Evolutionary conservation across 2,329 filamentous ascomycete species (phyloP).

Genomic region (Nemania abortiva): DNA sequence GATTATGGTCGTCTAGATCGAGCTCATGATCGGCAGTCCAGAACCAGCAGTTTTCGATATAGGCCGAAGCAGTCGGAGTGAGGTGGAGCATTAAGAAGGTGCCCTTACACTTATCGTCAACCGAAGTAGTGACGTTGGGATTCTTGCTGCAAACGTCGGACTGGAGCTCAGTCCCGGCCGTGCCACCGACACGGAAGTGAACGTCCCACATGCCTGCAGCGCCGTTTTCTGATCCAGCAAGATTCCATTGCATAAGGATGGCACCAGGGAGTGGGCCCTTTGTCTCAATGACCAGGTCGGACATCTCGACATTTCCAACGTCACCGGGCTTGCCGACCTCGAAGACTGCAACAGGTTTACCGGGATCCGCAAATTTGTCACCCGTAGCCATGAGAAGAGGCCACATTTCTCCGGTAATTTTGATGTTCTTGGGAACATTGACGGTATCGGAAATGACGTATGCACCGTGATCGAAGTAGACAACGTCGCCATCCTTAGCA

Average conservation of each 20-base stretch:
- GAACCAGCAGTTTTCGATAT: constrained; percentile 91
- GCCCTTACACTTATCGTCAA: constrained; percentile 77
- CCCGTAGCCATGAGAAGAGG: constrained; percentile 88
- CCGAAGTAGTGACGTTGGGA: constrained; percentile 69
- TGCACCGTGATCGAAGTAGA: constrained; percentile 81
- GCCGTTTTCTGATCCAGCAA: constrained; percentile 75
- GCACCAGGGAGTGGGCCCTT: constrained; percentile 86
- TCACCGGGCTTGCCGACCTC: constrained; percentile 85
- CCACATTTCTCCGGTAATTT: constrained; percentile 93
- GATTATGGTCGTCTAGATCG: constrained; percentile 77
- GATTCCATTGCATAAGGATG: constrained; percentile 92
- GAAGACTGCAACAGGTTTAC: constrained; percentile 85
- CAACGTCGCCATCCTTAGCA: constrained; percentile 71
- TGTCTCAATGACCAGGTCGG: constrained; percentile 87
- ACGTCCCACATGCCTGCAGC: constrained; percentile 90
- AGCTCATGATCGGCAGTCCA: constrained; percentile 94
- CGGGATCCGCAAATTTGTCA: constrained; percentile 75
- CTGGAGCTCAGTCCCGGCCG: constrained; percentile 85
- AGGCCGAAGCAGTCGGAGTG: constrained; percentile 72
- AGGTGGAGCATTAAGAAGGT: constrained; percentile 78
- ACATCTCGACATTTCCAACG: constrained; percentile 84
- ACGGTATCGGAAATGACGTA: constrained; percentile 79
- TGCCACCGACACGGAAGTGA: constrained; percentile 93
- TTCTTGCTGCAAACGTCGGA: constrained; percentile 84
- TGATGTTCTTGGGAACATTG: constrained; percentile 80